Percentiles rank a stretch among this genome's conserved stretches.
These are phyloP conservation scores for Pseudonectria buxi DNA, from an alignment of 2,329 filamentous ascomycete species.

Conservation along the genomic window DNA sequence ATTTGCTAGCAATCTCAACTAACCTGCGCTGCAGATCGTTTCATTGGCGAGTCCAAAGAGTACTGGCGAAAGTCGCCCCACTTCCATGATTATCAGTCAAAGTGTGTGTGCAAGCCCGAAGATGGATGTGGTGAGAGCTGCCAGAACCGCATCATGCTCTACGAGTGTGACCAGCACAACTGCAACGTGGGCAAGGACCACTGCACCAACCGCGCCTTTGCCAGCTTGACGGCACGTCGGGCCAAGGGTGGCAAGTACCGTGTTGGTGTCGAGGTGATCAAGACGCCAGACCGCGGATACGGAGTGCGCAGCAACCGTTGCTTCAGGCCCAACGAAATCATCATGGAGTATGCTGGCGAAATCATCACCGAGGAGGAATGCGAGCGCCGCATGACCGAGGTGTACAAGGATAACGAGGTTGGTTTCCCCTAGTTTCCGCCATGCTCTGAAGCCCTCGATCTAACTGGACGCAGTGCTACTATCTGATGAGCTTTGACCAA, in stretches of 20 bases:
- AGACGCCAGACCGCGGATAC: constrained; percentile 81
- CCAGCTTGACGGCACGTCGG: constrained; percentile 66
- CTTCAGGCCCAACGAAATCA: constrained; percentile 86
- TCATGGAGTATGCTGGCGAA: constrained; percentile 96
- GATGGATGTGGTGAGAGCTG: constrained; percentile 83
- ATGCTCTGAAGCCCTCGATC: constrained; percentile 1
- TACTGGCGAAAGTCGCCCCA: constrained; percentile 76
- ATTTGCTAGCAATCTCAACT: constrained; percentile 9
- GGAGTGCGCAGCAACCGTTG: constrained; percentile 86
- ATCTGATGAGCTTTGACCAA: constrained; percentile 97
- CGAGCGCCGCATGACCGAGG: constrained; percentile 84
- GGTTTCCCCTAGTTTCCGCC: constrained; percentile 24
- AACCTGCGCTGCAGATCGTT: constrained; percentile 60
- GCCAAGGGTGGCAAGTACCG: constrained; percentile 79
- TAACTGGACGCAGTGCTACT: constrained; percentile 70
- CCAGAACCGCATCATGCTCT: constrained; percentile 93
- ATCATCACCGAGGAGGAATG: constrained; percentile 95
- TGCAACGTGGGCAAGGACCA: constrained; percentile 68
- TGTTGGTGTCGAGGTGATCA: constrained; percentile 90
- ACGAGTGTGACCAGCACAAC: constrained; percentile 88
- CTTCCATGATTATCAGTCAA: constrained; percentile 66
- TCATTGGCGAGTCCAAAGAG: constrained; percentile 74
- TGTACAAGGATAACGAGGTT: constrained; percentile 91
- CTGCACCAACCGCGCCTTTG: constrained; percentile 86
- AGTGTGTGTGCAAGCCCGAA: constrained; percentile 70